Evolutionary conservation across 148 eudicot species (phyloP), one percentile per base, ranked within the genome.

Genomic region (Chenopodium album): DNA sequence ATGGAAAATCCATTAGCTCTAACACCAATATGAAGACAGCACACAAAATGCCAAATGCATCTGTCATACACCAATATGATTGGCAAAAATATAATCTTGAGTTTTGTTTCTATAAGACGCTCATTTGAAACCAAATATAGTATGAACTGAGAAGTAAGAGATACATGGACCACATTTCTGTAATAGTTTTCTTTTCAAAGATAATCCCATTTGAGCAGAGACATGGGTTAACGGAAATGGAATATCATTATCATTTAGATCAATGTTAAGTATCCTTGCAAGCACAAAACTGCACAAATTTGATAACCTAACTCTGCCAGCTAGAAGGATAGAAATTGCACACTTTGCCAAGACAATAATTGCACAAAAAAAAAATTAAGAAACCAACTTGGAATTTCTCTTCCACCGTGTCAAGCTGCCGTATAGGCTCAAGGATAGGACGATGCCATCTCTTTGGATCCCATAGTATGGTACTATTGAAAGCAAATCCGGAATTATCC

Each of bases 391-490:
- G 83, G 63, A 83, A 76, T 17, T 69, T 84, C 65, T 85, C 80
- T 41, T 82, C 84, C 75, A 88, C 90, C 16, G 84, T 88, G 85
- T 86, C 93, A 75, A 87, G 83, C 80, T 85, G 92, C 75, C 97
- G 88, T 78, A 91, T 89, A 60, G 94, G 91, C 76, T 89, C 88
- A 60, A 83, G 87, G 47, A 77, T 82, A 69, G 80, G 94, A 28
- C 92, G 90, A 81, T 88, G 90, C 94, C 94, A 94, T 84, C 86
- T 88, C 77, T 90, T 87, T 54, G 90, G 88, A 88, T 92, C 98
- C 98, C 98, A 94, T 78, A 94, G 87, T 84, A 94, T 87, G 68
- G 97, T 90, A 80, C 98, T 94, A 78, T 91, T 92, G 86, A 94
- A 94, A 52, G 94, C 97, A 79, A 94, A 94, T 26, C 98, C 97